Base-by-base conservation (phyloP, 2,329 filamentous ascomycete species). In the Drechslerella dactyloides region DNA sequence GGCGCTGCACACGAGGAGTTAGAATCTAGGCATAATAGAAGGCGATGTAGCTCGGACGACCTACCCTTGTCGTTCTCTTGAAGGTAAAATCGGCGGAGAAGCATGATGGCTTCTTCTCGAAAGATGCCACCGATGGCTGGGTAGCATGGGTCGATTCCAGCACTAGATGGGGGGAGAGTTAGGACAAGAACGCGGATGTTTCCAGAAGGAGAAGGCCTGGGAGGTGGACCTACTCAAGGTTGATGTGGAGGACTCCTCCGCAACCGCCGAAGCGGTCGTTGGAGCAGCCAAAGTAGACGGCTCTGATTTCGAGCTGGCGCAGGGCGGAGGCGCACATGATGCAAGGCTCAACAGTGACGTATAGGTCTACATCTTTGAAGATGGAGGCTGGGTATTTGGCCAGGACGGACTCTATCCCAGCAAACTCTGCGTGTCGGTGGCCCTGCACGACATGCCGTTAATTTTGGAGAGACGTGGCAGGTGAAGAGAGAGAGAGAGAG, bases 261-360 rank as follows among this genome's bases (percentile, higher is more conserved):
- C 92, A 96, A 33, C 96, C 94, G 6, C 94, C 94, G 81, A 99
- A 99, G 66, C 96, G 90, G 81, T 99, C 94, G 79, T 99, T 99
- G 76, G 90, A 87, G 69, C 93, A 96, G 2, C 94, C 96, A 80
- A 94, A 99, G 80, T 93, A 97, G 33, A 99, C 94, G 75, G 89
- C 89, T 73, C 89, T 86, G 80, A 99, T 92, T 13, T 87, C 86
- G 74, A 96, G 89, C 80, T 99, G 96, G 57, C 92, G 87, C 56
- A 99, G 84, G 59, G 96, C 87, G 5, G 92, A 96, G 11, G 94
- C 94, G 79, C 94, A 99, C 94, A 99, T 99, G 81, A 99, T 91
- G 80, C 94, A 99, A 2, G 94, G 94, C 81, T 99, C 96, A 60
- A 99, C 93, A 0, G 94, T 99, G 54, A 99, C 94, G 80, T 99